A percentile compares a stretch with the other conserved stretches of the same genome.
Conservation (phyloP, 2,329 filamentous ascomycete genomes). For the Aspergillus sp. region DNA sequence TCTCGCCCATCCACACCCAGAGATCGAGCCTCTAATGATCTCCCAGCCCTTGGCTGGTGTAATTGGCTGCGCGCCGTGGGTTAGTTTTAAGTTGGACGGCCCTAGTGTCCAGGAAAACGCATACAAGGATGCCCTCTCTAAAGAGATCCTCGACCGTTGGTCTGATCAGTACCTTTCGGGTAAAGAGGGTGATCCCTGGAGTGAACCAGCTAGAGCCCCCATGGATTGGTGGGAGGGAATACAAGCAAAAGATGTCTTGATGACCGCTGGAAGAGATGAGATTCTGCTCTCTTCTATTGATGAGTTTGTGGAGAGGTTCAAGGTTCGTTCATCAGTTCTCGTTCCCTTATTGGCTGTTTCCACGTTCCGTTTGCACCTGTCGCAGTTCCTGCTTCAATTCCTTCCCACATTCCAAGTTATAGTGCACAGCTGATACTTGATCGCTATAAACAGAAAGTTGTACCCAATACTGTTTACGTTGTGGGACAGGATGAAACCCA, state of each 20-base stretch:
- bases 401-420: no score
- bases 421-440: not conserved
- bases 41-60: slow-evolving; percentile 46
- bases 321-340: slow-evolving; percentile 24
- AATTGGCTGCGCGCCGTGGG: slow-evolving; percentile 60
- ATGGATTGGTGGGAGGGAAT: slow-evolving; percentile 55
- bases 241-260: slow-evolving; percentile 50
- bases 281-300: slow-evolving; percentile 47
- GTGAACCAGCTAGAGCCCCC: slow-evolving; percentile 51
- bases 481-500: slow-evolving; percentile 34
- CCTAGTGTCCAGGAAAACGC: slow-evolving; percentile 47
- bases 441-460: slow-evolving; percentile 26
- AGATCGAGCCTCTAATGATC: slow-evolving; percentile 44
- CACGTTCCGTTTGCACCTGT: no score
- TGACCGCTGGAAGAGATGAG: slow-evolving; percentile 57
- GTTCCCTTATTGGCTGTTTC: not conserved
- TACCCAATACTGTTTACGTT: slow-evolving; percentile 30
- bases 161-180: slow-evolving; percentile 47
- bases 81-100: slow-evolving; percentile 48
- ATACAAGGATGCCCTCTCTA: slow-evolving; percentile 52
- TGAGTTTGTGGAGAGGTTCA: slow-evolving; percentile 34
- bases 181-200: slow-evolving; percentile 50
- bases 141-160: slow-evolving; percentile 44
- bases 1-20: slow-evolving; percentile 55
- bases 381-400: no score